Conservation (phyloP, 768 basidiomycete species). For the Kondoa subrosea region DNA sequence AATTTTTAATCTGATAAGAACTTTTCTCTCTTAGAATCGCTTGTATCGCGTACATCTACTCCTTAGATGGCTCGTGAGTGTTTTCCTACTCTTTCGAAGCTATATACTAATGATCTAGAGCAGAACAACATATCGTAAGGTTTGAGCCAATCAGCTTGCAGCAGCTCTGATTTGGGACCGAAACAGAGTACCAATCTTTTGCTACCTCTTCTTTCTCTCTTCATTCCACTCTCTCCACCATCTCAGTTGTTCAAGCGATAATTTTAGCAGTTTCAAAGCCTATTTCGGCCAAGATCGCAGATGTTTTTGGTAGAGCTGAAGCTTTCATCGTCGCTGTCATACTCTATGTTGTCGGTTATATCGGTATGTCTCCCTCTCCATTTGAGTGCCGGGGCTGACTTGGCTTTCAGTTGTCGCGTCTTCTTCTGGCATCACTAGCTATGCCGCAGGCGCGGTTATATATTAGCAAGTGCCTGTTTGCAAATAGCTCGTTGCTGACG, state of each 20-base stretch:
- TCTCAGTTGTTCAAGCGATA: constrained; percentile 32
- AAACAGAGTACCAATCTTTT: constrained; percentile 27
- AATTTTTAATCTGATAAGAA: background rate
- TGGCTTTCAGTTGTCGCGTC: constrained; percentile 9
- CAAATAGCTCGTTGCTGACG: background rate
- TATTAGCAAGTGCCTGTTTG: constrained; percentile 24
- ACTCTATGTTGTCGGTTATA: constrained; percentile 47
- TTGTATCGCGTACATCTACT: constrained; percentile 16
- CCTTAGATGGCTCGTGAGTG: constrained; percentile 15
- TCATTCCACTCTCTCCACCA: constrained; percentile 44
- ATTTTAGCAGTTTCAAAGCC: constrained; percentile 41
- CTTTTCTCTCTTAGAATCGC: background rate
- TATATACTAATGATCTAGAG: background rate
- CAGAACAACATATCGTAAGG: background rate
- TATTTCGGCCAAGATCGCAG: constrained; percentile 55
- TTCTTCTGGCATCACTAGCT: constrained; percentile 27
- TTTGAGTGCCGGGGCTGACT: background rate
- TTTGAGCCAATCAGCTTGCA: too few species aligned
- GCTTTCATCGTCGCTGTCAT: constrained; percentile 45
- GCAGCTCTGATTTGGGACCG: background rate
- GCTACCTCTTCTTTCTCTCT: constrained; percentile 42
- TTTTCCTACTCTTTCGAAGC: constrained; percentile 11
- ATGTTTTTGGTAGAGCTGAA: constrained; percentile 50
- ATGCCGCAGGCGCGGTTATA: constrained; percentile 28
- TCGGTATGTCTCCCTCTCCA: background rate